Conservation (phyloP, 1,139 yeast species). For the Ogataea hybrid region DNA sequence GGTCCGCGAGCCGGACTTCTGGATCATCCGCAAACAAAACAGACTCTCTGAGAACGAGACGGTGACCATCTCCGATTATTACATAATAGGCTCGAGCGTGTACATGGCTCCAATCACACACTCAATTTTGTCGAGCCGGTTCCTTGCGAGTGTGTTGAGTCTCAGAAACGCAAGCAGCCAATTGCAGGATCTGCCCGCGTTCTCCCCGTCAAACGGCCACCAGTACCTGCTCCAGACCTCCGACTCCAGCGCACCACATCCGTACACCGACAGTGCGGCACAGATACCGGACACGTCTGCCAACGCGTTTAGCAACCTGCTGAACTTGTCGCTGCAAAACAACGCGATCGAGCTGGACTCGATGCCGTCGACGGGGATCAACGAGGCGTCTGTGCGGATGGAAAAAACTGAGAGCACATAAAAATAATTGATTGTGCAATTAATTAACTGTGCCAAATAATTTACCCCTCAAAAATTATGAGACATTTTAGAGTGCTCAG, state of each 20-base stretch:
- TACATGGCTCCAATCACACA: slow-evolving; percentile 81
- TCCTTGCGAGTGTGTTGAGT: slow-evolving; percentile 38
- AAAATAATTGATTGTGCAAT: too few relatives aligned
- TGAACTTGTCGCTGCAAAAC: slow-evolving; percentile 27
- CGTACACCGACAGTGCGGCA: slow-evolving; percentile 1
- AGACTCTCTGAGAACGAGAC: slow-evolving; percentile 53
- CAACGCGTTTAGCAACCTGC: slow-evolving; percentile 27
- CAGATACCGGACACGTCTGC: slow-evolving; percentile 24
- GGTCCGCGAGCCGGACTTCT: slow-evolving; percentile 84
- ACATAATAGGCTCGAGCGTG: slow-evolving; percentile 86
- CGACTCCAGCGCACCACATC: neutral
- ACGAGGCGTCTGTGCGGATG: slow-evolving; percentile 13
- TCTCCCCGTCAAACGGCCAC: slow-evolving; percentile 38
- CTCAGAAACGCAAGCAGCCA: slow-evolving; percentile 32
- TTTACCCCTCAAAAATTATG: slow-evolving; percentile 31
- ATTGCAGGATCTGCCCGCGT: slow-evolving; percentile 32
- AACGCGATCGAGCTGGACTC: slow-evolving; percentile 25
- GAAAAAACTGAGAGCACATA: slow-evolving; percentile 4
- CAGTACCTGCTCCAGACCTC: slow-evolving; percentile 26
- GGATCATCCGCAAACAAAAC: slow-evolving; percentile 84
- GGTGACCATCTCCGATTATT: slow-evolving; percentile 67
- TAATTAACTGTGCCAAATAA: neutral
- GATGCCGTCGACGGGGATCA: slow-evolving; percentile 22
- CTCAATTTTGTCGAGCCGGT: slow-evolving; percentile 53
- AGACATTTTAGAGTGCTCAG: slow-evolving; percentile 39